A percentile compares a stretch with the other conserved stretches of the same genome.
Conservation (phyloP, 106 monocot species). For the Cymbidium sinense region DNA sequence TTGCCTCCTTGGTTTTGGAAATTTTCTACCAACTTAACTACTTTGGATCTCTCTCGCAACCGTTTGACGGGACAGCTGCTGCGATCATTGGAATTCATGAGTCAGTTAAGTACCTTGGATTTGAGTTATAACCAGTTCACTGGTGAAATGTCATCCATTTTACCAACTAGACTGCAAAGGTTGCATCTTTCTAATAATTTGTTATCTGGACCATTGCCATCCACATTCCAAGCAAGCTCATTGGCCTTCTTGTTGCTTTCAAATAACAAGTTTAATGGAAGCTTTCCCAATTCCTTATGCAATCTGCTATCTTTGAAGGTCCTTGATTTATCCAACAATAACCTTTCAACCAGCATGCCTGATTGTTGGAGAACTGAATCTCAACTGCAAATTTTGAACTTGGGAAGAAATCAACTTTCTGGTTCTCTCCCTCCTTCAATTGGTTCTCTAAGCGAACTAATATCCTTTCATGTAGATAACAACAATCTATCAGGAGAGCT, state of each 20-base stretch:
- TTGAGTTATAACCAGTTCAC: slow-evolving; percentile 18
- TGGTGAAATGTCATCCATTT: slow-evolving; percentile 9
- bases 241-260: background rate
- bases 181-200: too few species aligned
- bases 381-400: background rate
- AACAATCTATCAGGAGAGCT: slow-evolving; percentile 7
- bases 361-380: background rate
- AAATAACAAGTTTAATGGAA: slow-evolving; percentile 2
- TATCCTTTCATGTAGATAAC: slow-evolving; percentile 10
- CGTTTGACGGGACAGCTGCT: background rate
- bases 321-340: slow-evolving; percentile 9
- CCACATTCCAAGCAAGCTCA: too few species aligned
- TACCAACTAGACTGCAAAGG: too few species aligned
- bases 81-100: slow-evolving; percentile 10
- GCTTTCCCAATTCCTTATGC: background rate
- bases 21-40: background rate
- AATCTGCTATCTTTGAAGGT: background rate
- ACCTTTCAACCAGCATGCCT: slow-evolving; percentile 1
- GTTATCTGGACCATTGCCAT: background rate
- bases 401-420: slow-evolving; percentile 8
- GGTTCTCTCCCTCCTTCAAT: slow-evolving; percentile 3
- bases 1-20: background rate
- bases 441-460: background rate
- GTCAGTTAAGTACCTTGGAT: slow-evolving; percentile 9
- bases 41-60: slow-evolving; percentile 7